Evolutionary conservation across 2,329 filamentous ascomycete genomes (phyloP).

Genomic region (Thelonectria rubi): DNA sequence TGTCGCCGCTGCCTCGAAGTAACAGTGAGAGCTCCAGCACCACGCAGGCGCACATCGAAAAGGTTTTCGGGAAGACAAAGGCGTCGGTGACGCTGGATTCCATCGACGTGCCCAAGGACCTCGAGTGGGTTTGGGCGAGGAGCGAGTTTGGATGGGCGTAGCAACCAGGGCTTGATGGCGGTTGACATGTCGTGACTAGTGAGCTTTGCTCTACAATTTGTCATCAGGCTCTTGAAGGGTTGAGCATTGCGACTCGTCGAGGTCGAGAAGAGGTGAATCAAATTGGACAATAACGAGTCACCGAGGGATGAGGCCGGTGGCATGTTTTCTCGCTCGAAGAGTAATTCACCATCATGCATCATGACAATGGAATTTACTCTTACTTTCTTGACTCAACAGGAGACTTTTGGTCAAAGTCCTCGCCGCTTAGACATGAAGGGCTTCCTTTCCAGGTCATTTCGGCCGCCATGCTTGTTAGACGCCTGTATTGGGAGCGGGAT

Average conservation of each 20-base stretch:
- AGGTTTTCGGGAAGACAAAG: too few relatives aligned
- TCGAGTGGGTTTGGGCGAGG: too few relatives aligned
- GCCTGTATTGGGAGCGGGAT: too few relatives aligned
- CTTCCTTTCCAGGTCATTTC: neutral
- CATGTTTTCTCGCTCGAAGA: neutral
- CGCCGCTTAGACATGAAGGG: neutral
- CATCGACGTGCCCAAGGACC: too few relatives aligned
- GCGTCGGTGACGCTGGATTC: too few relatives aligned
- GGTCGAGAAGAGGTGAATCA: neutral
- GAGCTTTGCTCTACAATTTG: neutral
- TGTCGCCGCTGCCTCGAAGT: too few relatives aligned
- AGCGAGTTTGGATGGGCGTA: neutral
- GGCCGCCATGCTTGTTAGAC: too few relatives aligned
- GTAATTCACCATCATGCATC: neutral
- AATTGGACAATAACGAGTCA: neutral
- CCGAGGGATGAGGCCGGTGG: neutral
- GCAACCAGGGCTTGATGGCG: neutral
- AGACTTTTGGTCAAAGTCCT: neutral
- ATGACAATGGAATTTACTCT: neutral
- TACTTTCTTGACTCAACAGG: neutral
- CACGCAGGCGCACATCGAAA: too few relatives aligned
- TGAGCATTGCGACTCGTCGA: neutral
- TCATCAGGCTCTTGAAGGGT: neutral
- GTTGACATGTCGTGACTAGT: neutral
- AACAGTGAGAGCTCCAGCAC: too few relatives aligned